phyloP scores from a whole-genome alignment of 2,329 filamentous ascomycete species.

The Decorospora gaudefroyi region DNA sequence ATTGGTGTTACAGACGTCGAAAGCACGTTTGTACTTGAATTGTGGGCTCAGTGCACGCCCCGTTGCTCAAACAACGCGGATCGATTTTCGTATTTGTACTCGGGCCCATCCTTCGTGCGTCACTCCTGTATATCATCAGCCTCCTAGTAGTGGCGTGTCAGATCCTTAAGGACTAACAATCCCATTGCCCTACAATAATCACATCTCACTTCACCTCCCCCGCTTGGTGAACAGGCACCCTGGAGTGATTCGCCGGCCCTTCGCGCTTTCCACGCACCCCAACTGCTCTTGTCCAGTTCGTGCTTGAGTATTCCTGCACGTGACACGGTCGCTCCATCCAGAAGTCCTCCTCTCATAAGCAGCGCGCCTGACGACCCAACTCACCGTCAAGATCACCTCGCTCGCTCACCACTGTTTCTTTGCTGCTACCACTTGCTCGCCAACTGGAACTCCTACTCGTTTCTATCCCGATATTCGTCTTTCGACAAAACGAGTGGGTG shows the following conservation, averaged over 20 bases:
- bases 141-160: slow-evolving; percentile 9
- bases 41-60: slow-evolving; percentile 28
- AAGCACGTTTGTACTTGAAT: slow-evolving; percentile 29
- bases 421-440: too few relatives aligned
- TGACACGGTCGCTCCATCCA: slow-evolving; percentile 1
- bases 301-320: slow-evolving; percentile 1
- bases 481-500: background rate
- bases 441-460: background rate
- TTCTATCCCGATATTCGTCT: background rate
- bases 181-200: slow-evolving; percentile 6
- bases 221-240: background rate
- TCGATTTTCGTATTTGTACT: slow-evolving; percentile 35
- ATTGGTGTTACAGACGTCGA: slow-evolving; percentile 31
- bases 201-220: too few relatives aligned
- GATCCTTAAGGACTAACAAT: slow-evolving; percentile 14
- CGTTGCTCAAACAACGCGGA: slow-evolving; percentile 30
- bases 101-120: slow-evolving; percentile 28
- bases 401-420: too few relatives aligned
- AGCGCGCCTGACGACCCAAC: too few relatives aligned
- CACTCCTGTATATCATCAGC: slow-evolving; percentile 17
- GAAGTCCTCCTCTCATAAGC: too few relatives aligned
- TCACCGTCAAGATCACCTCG: too few relatives aligned
- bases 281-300: background rate
- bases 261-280: slow-evolving; percentile 1
- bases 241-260: background rate